Evolutionary conservation across 257 asterid species (phyloP).

Genomic region (Solanum raphanifolium): DNA sequence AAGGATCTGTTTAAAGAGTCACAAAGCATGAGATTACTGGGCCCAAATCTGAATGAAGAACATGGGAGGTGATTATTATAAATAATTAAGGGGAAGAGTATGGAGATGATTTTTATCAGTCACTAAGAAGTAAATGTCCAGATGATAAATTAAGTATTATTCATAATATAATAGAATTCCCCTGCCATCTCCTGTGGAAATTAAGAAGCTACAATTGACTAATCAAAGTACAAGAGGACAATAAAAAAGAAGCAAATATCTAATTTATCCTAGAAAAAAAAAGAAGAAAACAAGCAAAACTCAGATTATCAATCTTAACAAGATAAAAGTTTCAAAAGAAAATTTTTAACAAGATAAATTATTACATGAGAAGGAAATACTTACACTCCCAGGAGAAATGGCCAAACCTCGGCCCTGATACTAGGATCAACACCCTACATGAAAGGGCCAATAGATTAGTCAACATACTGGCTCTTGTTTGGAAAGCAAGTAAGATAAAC

Average conservation of each 20-base stretch:
- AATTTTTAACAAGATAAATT: not conserved
- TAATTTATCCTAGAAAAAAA: not conserved
- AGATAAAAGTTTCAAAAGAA: not conserved
- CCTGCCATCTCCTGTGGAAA: not conserved
- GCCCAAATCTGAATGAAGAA: not conserved
- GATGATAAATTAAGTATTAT: not conserved
- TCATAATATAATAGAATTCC: not conserved
- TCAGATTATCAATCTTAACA: not conserved
- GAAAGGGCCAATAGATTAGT: constrained; percentile 1
- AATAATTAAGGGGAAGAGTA: not conserved
- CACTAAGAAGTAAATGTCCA: not conserved
- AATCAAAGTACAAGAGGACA: not conserved
- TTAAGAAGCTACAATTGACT: not conserved
- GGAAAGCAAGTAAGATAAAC: not conserved
- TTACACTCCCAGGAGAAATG: constrained; percentile 97
- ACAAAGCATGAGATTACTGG: not conserved
- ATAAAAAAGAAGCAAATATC: not conserved
- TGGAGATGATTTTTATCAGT: not conserved
- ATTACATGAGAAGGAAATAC: constrained; percentile 16
- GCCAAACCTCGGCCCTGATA: constrained; percentile 90
- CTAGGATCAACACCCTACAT: constrained; percentile 84
- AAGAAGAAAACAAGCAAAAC: not conserved
- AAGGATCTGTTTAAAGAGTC: not conserved
- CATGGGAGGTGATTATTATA: not conserved
- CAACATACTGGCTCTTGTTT: not conserved